These are phyloP conservation scores for Gamarada debralockiae DNA, from an alignment of 495 filamentous ascomycete species.

Conservation along the genomic window DNA sequence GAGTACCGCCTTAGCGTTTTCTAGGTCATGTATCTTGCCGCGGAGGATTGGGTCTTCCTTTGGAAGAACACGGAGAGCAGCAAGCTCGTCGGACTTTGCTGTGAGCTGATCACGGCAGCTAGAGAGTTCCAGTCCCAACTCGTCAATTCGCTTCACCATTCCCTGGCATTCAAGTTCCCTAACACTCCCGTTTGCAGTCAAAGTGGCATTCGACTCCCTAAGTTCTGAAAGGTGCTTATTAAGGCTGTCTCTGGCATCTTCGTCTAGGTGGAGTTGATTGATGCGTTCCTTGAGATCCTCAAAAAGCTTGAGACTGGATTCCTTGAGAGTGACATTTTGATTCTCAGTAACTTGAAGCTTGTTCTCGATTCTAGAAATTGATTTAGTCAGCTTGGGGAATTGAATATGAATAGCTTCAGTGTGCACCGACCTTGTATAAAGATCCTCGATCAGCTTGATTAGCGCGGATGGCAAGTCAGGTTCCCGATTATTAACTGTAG, in stretches of 20 bases:
- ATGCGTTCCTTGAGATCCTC: conserved; percentile 15
- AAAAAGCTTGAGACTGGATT: conserved; percentile 4
- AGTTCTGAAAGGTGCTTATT: conserved; percentile 16
- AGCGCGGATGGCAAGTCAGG: conserved; percentile 6
- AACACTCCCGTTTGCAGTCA: conserved; percentile 2
- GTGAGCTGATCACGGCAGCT: conserved; percentile 13
- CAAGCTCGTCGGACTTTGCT: conserved; percentile 16
- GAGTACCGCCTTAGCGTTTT: conserved; percentile 8
- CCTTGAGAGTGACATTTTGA: background rate
- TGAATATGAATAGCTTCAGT: background rate
- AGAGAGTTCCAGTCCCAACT: conserved; percentile 23
- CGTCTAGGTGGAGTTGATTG: conserved; percentile 11
- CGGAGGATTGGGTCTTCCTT: conserved; percentile 11
- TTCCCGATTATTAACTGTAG: conserved; percentile 5
- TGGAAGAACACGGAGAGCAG: conserved; percentile 2
- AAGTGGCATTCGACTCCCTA: conserved; percentile 5
- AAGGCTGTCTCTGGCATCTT: conserved; percentile 10
- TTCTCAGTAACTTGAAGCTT: background rate
- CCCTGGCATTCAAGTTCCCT: conserved; percentile 11
- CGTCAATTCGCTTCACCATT: conserved; percentile 17
- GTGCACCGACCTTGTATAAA: conserved; percentile 13
- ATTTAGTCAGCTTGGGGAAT: background rate
- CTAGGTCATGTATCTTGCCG: conserved; percentile 14
- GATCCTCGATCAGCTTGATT: conserved; percentile 14
- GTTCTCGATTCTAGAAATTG: background rate